Conservation (phyloP, 1,139 yeast genomes). For the Debaryomyces udenii region DNA sequence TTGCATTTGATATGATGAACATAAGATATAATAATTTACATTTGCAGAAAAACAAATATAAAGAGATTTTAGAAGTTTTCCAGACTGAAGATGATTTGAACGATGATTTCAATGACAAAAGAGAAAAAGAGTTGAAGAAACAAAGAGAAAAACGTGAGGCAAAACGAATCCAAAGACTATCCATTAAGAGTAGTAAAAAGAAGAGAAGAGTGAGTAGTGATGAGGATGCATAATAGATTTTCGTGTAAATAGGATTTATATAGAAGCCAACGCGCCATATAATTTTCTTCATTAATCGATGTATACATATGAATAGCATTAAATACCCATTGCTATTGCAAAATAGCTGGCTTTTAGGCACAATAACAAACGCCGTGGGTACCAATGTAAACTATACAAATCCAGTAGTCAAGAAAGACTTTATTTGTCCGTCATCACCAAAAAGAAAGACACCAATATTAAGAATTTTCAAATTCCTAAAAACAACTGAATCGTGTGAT, state of each 20-base stretch:
- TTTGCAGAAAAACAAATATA: constrained; percentile 20
- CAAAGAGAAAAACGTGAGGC: constrained; percentile 38
- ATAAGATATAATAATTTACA: constrained; percentile 27
- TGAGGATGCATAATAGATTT: constrained; percentile 14
- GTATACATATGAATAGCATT: constrained; percentile 8
- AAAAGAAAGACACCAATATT: constrained; percentile 26
- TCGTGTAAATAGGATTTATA: constrained; percentile 8
- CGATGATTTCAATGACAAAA: constrained; percentile 23
- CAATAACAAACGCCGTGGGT: constrained; percentile 14
- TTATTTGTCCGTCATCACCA: constrained; percentile 15
- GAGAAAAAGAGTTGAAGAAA: constrained; percentile 27
- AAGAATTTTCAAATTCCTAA: constrained; percentile 30
- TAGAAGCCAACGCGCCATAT: constrained; percentile 3
- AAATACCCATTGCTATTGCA: constrained; percentile 26
- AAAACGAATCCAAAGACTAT: constrained; percentile 36
- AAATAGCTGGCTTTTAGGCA: constrained; percentile 27
- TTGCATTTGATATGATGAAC: constrained; percentile 47
- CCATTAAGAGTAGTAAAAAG: constrained; percentile 15
- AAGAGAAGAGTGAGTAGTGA: constrained; percentile 21
- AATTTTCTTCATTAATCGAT: neutral
- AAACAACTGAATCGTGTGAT: constrained; percentile 22
- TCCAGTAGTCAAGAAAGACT: constrained; percentile 21
- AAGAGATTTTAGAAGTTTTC: constrained; percentile 19
- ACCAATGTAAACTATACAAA: constrained; percentile 16
- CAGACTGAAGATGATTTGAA: constrained; percentile 19